Conservation (phyloP, 805 yeast genomes). For the Ascoidea tarda region DNA sequence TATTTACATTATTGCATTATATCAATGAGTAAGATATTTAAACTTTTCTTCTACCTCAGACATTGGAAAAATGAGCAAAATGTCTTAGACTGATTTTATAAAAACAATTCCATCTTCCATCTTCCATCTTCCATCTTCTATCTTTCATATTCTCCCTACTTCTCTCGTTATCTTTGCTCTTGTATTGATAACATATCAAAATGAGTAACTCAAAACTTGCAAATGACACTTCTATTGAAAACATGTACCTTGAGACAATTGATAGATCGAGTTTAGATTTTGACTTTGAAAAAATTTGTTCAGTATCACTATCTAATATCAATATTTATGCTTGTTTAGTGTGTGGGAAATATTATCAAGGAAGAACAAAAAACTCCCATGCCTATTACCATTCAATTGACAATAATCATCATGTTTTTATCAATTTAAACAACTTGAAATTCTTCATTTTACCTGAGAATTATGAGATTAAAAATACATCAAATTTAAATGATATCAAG, state of each 20-base stretch:
- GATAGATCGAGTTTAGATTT: constrained; percentile 33
- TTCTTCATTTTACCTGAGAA: constrained; percentile 54
- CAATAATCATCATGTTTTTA: constrained; percentile 46
- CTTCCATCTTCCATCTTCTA: no score
- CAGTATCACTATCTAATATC: constrained; percentile 41
- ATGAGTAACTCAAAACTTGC: no score
- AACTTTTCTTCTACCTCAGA: no score
- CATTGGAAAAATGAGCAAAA: no score
- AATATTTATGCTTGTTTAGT: constrained; percentile 60
- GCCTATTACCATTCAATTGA: constrained; percentile 57
- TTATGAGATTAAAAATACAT: constrained; percentile 20
- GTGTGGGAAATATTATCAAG: constrained; percentile 65
- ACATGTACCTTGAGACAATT: constrained; percentile 15
- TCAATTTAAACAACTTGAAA: constrained; percentile 35
- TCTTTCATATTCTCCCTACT: no score
- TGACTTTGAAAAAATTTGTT: constrained; percentile 56
- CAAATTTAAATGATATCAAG: constrained; percentile 32
- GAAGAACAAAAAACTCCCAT: constrained; percentile 47
- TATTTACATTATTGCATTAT: no score
- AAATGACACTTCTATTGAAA: no score
- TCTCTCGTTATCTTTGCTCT: no score
- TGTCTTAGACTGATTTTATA: no score
- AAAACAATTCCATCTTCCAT: no score
- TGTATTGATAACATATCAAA: no score
- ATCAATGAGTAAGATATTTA: no score